These are phyloP conservation scores for Fusarium oligoseptatum DNA, from an alignment of 2,329 filamentous ascomycete species.

Conservation along the genomic window DNA sequence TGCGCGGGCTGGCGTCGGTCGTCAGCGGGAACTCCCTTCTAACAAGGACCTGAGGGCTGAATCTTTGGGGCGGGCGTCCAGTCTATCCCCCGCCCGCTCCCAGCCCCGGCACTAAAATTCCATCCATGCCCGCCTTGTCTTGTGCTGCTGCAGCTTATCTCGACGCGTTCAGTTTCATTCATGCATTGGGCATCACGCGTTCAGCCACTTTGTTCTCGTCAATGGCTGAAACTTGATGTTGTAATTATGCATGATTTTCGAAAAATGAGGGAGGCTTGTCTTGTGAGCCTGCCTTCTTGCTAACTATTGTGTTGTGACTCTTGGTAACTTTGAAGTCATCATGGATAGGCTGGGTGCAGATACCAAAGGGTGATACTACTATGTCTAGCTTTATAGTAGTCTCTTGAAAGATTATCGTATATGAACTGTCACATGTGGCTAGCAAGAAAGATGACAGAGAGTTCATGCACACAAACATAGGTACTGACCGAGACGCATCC, in stretches of 20 bases:
- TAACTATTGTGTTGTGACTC: not conserved
- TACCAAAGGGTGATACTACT: not conserved
- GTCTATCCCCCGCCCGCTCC: conserved; percentile 5
- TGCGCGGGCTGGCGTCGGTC: not conserved
- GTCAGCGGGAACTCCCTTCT: conserved; percentile 35
- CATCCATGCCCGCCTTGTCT: not conserved
- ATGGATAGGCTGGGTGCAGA: not conserved
- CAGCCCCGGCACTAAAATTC: not conserved
- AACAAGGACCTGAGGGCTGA: conserved; percentile 22
- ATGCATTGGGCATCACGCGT: conserved; percentile 17
- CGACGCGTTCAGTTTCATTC: not conserved
- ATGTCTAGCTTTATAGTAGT: not conserved
- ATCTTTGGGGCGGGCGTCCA: conserved; percentile 2
- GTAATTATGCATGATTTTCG: not conserved
- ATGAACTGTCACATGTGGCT: not conserved
- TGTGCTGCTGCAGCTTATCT: not conserved
- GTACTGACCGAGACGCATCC: not conserved
- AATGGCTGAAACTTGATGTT: not conserved
- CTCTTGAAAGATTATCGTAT: not conserved
- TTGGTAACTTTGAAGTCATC: not conserved
- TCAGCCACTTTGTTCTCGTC: not conserved
- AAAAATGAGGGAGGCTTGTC: not conserved
- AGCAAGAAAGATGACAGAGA: not conserved
- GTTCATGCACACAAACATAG: not conserved
- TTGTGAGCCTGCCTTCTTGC: not conserved